phyloP scores from a whole-genome alignment of 1,284 basidiomycete genomes.

The Flammula alnicola region DNA sequence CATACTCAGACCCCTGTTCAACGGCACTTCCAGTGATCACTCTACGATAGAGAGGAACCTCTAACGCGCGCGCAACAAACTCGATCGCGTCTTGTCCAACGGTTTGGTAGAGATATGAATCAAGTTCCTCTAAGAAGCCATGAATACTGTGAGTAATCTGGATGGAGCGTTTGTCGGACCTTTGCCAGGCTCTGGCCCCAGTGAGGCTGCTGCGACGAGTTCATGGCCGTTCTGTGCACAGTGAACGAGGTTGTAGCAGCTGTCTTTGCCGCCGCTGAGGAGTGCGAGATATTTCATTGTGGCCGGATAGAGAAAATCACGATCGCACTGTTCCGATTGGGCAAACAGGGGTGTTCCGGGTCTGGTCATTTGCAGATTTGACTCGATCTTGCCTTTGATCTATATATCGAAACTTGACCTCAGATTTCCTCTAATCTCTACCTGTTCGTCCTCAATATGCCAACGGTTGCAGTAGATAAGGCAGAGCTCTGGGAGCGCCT shows the following conservation, averaged over 20 bases:
- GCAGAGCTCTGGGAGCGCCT: constrained; percentile 91
- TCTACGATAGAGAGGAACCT: constrained; percentile 84
- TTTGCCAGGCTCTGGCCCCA: constrained; percentile 84
- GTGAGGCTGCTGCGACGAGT: constrained; percentile 87
- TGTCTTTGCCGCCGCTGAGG: constrained; percentile 98
- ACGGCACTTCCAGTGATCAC: constrained; percentile 85
- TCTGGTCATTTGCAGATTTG: constrained; percentile 26
- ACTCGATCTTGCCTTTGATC: constrained; percentile 24
- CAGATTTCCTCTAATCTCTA: constrained; percentile 15
- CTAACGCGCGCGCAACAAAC: constrained; percentile 84
- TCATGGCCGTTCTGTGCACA: constrained; percentile 88
- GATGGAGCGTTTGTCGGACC: constrained; percentile 53
- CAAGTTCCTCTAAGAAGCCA: constrained; percentile 83
- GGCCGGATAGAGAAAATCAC: constrained; percentile 17
- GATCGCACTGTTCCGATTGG: constrained; percentile 20
- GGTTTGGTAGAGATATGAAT: constrained; percentile 99
- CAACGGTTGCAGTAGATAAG: constrained; percentile 95
- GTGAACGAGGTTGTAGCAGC: constrained; percentile 95
- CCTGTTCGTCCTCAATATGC: constrained; percentile 68
- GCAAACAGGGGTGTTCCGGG: constrained; percentile 9
- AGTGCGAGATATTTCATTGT: constrained; percentile 94
- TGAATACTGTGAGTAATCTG: constrained; percentile 20
- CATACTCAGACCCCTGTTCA: constrained; percentile 87
- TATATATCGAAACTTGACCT: constrained; percentile 23
- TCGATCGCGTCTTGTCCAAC: constrained; percentile 96